Percentiles rank a stretch among this genome's conserved stretches.
Conservation (phyloP, 225 moss, liverwort and hornwort species). For the Physcomitrium patens region DNA sequence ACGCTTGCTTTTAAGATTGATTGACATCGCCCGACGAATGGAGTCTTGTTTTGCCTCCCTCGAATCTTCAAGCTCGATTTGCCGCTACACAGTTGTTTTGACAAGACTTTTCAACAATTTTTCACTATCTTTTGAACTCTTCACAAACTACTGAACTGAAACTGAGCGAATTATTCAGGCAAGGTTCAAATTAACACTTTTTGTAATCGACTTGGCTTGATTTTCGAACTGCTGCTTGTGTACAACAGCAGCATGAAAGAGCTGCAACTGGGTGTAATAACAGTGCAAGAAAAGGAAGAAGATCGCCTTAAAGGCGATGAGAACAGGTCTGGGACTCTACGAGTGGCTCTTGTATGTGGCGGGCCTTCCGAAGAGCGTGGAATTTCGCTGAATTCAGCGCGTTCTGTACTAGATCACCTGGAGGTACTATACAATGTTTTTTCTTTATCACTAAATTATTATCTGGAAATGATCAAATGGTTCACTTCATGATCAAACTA, state of each 20-base stretch:
- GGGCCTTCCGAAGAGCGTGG: conserved; percentile 94
- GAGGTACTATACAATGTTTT: conserved; percentile 45
- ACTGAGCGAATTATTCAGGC: neutral
- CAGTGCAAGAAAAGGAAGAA: conserved; percentile 29
- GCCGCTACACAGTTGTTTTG: too few species aligned
- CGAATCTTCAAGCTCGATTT: too few species aligned
- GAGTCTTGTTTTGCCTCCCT: too few species aligned
- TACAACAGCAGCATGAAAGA: conserved; percentile 40
- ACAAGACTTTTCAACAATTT: too few species aligned
- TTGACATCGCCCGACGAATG: too few species aligned
- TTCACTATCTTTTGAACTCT: neutral
- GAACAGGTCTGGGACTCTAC: conserved; percentile 38
- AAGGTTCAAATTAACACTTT: neutral
- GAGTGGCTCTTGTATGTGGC: conserved; percentile 88
- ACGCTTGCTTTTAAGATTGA: too few species aligned
- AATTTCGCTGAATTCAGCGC: conserved; percentile 93
- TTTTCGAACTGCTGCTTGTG: conserved; percentile 10
- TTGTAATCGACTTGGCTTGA: too few species aligned
- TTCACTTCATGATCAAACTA: neutral
- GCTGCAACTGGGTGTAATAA: conserved; percentile 23
- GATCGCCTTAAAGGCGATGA: conserved; percentile 13
- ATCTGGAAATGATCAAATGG: neutral
- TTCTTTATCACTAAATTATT: neutral
- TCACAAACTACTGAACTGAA: neutral
- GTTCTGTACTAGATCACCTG: conserved; percentile 89